A percentile compares a stretch with the other conserved stretches of the same genome.
phyloP scores from a whole-genome alignment of 331 rosid species.

The Stylosanthes scabra region DNA sequence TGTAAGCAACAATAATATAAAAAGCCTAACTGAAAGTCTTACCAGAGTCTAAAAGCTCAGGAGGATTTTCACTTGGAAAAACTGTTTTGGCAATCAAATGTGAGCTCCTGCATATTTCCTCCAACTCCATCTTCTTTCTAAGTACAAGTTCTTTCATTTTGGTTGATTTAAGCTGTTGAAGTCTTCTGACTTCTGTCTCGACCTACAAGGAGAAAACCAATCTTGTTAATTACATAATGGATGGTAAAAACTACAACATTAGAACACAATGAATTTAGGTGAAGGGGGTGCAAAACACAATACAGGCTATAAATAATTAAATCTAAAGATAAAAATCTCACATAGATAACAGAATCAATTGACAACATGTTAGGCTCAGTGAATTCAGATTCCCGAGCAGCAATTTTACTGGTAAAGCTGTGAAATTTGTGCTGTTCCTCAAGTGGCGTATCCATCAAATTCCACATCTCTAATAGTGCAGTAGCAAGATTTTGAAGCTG shows the following conservation, averaged over 20 bases:
- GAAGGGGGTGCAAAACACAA: constrained; percentile 2
- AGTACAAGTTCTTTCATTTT: constrained; percentile 68
- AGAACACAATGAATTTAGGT: neutral
- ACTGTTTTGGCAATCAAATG: constrained; percentile 54
- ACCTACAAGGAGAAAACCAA: constrained; percentile 49
- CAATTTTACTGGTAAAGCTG: constrained; percentile 61
- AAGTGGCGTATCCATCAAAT: constrained; percentile 72
- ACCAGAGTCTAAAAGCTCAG: constrained; percentile 59
- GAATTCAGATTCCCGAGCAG: constrained; percentile 66
- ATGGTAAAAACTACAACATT: constrained; percentile 13
- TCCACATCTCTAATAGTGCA: constrained; percentile 73
- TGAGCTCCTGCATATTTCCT: constrained; percentile 59
- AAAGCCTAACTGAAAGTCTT: constrained; percentile 5
- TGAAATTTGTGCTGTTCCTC: constrained; percentile 68
- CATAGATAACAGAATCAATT: constrained; percentile 52
- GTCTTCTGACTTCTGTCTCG: constrained; percentile 72
- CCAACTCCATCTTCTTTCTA: constrained; percentile 68
- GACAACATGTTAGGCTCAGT: constrained; percentile 68
- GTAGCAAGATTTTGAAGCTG: constrained; percentile 69
- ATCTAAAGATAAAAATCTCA: constrained; percentile 43
- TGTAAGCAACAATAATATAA: neutral
- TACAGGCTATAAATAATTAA: neutral
- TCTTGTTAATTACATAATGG: constrained; percentile 7
- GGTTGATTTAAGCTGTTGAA: constrained; percentile 69
- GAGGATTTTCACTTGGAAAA: constrained; percentile 42